Evolutionary conservation across 1,284 basidiomycete genomes (phyloP).

Genomic region (Trichosporon sp.): DNA sequence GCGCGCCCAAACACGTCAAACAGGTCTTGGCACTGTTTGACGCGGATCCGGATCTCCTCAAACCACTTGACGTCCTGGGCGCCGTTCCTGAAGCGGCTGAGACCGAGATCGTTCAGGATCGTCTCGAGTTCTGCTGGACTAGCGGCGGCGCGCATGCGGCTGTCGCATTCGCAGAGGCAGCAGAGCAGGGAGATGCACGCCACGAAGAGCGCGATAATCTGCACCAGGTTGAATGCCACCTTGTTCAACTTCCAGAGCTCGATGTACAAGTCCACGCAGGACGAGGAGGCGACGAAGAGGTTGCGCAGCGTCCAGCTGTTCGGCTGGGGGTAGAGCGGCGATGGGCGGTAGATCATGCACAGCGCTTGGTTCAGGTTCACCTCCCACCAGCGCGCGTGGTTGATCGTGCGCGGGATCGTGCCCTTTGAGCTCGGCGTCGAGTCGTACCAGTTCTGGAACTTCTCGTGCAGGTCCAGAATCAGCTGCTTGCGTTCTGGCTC

Average conservation of each 20-base stretch:
- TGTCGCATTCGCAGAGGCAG: conserved; percentile 44
- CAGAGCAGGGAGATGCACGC: conserved; percentile 43
- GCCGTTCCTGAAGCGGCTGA: conserved; percentile 23
- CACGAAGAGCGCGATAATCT: conserved; percentile 41
- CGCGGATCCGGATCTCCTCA: conserved; percentile 35
- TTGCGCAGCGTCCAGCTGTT: conserved; percentile 34
- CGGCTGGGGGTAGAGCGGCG: conserved; percentile 39
- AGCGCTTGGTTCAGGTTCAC: conserved; percentile 42
- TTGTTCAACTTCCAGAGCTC: conserved; percentile 39
- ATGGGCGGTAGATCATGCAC: conserved; percentile 42
- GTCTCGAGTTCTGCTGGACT: background rate
- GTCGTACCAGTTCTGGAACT: conserved; percentile 29
- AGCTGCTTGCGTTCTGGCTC: conserved; percentile 35
- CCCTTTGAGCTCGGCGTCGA: conserved; percentile 14
- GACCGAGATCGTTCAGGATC: conserved; percentile 26
- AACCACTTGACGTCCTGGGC: conserved; percentile 34
- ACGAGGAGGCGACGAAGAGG: conserved; percentile 35
- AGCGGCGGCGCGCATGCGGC: conserved; percentile 30
- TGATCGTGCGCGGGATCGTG: conserved; percentile 31
- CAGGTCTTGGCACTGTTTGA: conserved; percentile 39
- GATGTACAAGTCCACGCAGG: conserved; percentile 41
- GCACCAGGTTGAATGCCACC: conserved; percentile 42
- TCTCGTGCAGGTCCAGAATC: conserved; percentile 33
- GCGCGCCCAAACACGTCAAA: conserved; percentile 40
- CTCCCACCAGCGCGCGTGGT: conserved; percentile 37